Percentiles rank a stretch among this genome's conserved stretches.
Conservation (phyloP, 2,329 filamentous ascomycete species). For the Fusarium sp. region DNA sequence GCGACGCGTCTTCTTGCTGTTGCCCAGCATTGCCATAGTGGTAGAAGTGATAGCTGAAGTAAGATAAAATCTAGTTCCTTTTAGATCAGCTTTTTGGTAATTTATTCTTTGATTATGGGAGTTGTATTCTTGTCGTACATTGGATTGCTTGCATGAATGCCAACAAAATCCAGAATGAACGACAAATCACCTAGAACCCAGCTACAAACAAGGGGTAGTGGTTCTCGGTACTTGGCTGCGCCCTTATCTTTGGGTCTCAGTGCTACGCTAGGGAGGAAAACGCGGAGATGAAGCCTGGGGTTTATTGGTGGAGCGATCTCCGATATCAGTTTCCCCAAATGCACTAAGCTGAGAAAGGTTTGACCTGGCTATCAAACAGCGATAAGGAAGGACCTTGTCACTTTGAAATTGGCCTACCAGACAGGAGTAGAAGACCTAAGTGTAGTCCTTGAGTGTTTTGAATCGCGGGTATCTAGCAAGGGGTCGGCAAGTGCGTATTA, state of each 20-base stretch:
- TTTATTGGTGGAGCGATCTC: background rate
- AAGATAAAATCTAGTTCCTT: background rate
- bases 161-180: background rate
- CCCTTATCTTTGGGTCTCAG: slow-evolving; percentile 10
- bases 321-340: background rate
- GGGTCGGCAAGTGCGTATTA: no score
- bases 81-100: no score
- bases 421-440: no score
- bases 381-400: slow-evolving; percentile 9
- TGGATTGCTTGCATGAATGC: accelerated
- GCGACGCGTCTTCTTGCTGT: background rate
- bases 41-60: background rate
- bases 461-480: no score
- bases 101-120: no score
- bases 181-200: background rate
- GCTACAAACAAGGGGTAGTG: background rate
- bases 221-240: background rate
- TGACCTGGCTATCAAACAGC: background rate
- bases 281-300: background rate
- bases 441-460: no score
- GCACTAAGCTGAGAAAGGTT: background rate
- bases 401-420: no score
- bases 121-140: background rate
- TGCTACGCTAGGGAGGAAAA: background rate
- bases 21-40: background rate